phyloP scores from a whole-genome alignment of 306 rosid species.

The Gastrolobium bilobum region DNA sequence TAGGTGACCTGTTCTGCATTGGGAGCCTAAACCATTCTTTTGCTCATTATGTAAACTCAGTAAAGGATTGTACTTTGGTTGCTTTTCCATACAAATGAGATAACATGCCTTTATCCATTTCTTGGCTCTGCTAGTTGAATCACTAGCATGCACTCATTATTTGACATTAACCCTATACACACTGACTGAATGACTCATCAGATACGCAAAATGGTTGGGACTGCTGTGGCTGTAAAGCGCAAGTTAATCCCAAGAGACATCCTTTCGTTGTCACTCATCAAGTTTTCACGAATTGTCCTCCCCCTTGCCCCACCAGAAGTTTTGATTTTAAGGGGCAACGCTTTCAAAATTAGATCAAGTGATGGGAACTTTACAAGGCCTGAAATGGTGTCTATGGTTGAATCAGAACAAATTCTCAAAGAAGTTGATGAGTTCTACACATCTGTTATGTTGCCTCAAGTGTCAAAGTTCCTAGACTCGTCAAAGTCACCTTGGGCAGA shows the following conservation, averaged over 20 bases:
- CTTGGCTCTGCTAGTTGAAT: slow-evolving; percentile 15
- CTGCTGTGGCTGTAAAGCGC: slow-evolving; percentile 88
- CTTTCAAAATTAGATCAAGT: slow-evolving; percentile 63
- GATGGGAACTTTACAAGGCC: slow-evolving; percentile 71
- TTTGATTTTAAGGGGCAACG: slow-evolving; percentile 76
- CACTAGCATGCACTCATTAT: not conserved
- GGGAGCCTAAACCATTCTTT: not conserved
- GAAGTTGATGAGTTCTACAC: slow-evolving; percentile 77
- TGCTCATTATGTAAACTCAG: slow-evolving; percentile 17
- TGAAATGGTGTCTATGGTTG: slow-evolving; percentile 76
- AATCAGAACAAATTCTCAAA: slow-evolving; percentile 74
- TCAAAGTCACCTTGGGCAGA: slow-evolving; percentile 76
- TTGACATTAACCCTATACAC: slow-evolving; percentile 18
- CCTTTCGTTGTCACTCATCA: slow-evolving; percentile 68
- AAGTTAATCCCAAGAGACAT: slow-evolving; percentile 80
- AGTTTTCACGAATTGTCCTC: slow-evolving; percentile 76
- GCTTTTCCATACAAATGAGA: slow-evolving; percentile 28
- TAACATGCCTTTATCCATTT: not conserved
- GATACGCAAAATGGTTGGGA: slow-evolving; percentile 94
- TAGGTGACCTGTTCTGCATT: not conserved
- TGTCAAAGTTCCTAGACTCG: slow-evolving; percentile 76
- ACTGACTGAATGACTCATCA: slow-evolving; percentile 51
- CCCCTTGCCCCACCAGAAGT: slow-evolving; percentile 92
- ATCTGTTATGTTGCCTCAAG: slow-evolving; percentile 75
- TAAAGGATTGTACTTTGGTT: not conserved